A percentile compares a stretch with the other conserved stretches of the same genome.
Conservation (phyloP, 2,329 filamentous ascomycete species). For the Pseudocercospora vitis region DNA sequence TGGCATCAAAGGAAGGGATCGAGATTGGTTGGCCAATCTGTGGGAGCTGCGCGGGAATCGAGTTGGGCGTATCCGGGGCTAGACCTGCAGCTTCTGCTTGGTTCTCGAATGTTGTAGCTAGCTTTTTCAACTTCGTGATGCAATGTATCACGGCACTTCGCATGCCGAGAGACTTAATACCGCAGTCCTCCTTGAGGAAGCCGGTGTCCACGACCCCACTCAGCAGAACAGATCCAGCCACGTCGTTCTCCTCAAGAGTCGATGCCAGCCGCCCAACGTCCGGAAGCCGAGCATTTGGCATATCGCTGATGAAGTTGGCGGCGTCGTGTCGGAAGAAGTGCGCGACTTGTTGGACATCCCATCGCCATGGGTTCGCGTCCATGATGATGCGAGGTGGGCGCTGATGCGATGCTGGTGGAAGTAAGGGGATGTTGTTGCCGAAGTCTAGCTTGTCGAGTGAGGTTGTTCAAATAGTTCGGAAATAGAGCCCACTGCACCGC, state of each 20-base stretch:
- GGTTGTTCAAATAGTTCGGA: conserved; percentile 3
- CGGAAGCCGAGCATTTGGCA: conserved; percentile 48
- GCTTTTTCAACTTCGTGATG: conserved; percentile 54
- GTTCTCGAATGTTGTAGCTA: conserved; percentile 7
- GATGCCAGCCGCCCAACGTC: conserved; percentile 55
- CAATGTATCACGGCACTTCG: conserved; percentile 59
- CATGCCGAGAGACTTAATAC: conserved; percentile 59
- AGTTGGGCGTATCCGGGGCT: conserved; percentile 18
- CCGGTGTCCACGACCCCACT: conserved; percentile 52
- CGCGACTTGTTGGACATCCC: conserved; percentile 68
- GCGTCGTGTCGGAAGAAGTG: conserved; percentile 60
- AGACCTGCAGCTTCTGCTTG: background rate
- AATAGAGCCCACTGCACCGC: background rate
- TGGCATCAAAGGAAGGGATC: conserved; percentile 13
- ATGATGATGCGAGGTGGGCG: conserved; percentile 25
- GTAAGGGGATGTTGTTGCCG: conserved; percentile 13
- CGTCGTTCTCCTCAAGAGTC: conserved; percentile 59
- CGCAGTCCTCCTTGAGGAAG: conserved; percentile 56
- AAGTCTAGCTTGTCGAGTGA: background rate
- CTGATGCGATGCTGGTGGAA: background rate
- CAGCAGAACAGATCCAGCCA: conserved; percentile 67
- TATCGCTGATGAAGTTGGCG: conserved; percentile 18
- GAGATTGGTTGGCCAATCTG: conserved; percentile 4
- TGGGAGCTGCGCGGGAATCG: conserved; percentile 11
- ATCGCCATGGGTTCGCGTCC: conserved; percentile 68